These are phyloP conservation scores for Gastrodia elata DNA, from an alignment of 106 monocot species.

Conservation along the genomic window DNA sequence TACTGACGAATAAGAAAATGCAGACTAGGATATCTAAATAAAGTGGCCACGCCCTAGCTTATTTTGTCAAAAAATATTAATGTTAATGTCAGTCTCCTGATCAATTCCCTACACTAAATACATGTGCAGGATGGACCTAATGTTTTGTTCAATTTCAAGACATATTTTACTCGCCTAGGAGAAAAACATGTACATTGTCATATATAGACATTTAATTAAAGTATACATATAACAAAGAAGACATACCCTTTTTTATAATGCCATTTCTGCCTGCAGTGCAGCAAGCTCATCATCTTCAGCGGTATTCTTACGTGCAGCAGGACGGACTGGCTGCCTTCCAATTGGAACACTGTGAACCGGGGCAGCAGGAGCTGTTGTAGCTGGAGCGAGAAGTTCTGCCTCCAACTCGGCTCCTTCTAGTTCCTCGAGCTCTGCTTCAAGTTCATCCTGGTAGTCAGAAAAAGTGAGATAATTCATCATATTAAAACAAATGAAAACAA, in stretches of 20 bases:
- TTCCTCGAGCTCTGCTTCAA: conserved; percentile 67
- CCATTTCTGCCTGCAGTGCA: conserved; percentile 70
- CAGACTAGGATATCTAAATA: too few relatives aligned
- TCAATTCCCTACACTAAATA: too few relatives aligned
- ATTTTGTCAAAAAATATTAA: too few relatives aligned
- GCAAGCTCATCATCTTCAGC: conserved; percentile 73
- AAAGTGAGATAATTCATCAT: not conserved
- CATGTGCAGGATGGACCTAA: not conserved
- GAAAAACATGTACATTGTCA: not conserved
- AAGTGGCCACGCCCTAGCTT: too few relatives aligned
- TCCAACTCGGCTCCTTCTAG: conserved; percentile 57
- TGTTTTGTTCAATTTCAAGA: not conserved
- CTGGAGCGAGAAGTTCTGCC: conserved; percentile 55
- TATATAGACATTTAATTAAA: not conserved
- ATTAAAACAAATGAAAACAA: not conserved
- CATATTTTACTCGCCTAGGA: not conserved
- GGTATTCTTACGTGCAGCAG: conserved; percentile 37
- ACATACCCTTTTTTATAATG: conserved; percentile 32
- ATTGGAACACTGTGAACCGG: conserved; percentile 23
- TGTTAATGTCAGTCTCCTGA: too few relatives aligned
- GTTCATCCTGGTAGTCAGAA: conserved; percentile 44
- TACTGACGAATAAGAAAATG: not conserved
- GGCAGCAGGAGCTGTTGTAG: conserved; percentile 39
- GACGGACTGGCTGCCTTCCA: conserved; percentile 21
- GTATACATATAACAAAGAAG: not conserved